Conservation (phyloP, 225 moss, liverwort and hornwort species). For the Pseudoscleropodium purum region DNA sequence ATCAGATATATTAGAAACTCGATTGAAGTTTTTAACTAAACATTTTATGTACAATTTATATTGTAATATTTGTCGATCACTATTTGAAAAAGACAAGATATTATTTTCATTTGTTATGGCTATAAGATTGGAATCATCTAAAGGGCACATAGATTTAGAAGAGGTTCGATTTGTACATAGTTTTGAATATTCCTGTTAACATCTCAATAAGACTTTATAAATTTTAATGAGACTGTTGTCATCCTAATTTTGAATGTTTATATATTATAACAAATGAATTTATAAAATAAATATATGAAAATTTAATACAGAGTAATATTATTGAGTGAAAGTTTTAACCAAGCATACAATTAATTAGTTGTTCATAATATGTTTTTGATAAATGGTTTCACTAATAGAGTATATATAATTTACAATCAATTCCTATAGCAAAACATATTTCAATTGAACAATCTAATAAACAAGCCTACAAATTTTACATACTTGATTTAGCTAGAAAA, state of each 20-base stretch:
- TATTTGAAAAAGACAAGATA: constrained; percentile 86
- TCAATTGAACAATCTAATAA: not conserved
- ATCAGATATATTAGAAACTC: constrained; percentile 17
- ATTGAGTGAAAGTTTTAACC: not conserved
- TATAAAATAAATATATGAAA: not conserved
- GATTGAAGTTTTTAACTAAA: constrained; percentile 31
- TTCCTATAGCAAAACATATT: not conserved
- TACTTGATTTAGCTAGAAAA: too few relatives aligned
- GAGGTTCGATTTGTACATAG: constrained; percentile 22
- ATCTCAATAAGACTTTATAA: not conserved
- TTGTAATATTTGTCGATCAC: constrained; percentile 80
- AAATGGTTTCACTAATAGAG: too few relatives aligned
- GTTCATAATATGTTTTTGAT: not conserved
- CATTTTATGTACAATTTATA: constrained; percentile 80
- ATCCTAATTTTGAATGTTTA: not conserved
- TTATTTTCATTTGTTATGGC: constrained; percentile 70
- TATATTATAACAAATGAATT: not conserved
- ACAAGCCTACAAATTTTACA: not conserved
- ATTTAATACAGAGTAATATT: not conserved
- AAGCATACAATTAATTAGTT: not conserved
- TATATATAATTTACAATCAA: not conserved
- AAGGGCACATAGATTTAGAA: constrained; percentile 43
- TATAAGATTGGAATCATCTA: constrained; percentile 37
- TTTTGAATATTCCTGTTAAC: too few relatives aligned
- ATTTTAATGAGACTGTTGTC: too few relatives aligned